These are phyloP conservation scores for Capsella rubella DNA, from an alignment of 441 rosid species.

Conservation along the genomic window DNA sequence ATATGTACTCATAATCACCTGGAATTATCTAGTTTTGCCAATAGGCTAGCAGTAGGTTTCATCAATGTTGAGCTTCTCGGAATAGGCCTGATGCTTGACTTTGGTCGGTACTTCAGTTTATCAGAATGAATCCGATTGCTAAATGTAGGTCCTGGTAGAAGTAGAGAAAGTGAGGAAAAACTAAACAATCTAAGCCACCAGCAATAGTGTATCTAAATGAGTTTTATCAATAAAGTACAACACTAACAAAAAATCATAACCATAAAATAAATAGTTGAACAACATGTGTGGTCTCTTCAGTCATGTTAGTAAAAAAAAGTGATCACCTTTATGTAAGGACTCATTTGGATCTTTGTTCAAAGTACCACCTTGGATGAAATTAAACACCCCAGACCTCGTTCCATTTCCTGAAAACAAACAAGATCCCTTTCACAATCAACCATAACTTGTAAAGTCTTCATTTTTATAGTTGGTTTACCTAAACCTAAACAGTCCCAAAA, in stretches of 20 bases:
- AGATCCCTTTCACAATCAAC: neutral
- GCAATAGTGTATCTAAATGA: neutral
- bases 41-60: conserved; percentile 90
- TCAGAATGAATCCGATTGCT: conserved; percentile 44
- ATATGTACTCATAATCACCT: conserved; percentile 56
- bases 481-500: conserved; percentile 8
- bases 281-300: neutral
- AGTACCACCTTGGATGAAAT: conserved; percentile 12
- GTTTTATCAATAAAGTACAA: neutral
- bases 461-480: neutral
- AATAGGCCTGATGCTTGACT: conserved; percentile 38
- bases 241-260: conserved; percentile 2
- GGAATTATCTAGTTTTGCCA: conserved; percentile 81
- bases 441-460: too few relatives aligned
- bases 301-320: conserved; percentile 4
- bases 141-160: conserved; percentile 53
- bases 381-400: conserved; percentile 29
- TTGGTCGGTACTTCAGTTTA: conserved; percentile 50
- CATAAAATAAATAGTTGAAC: neutral
- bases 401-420: conserved; percentile 39
- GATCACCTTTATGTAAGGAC: conserved; percentile 38
- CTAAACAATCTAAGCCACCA: neutral
- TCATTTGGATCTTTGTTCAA: conserved; percentile 36
- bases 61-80: conserved; percentile 85
- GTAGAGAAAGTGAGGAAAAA: neutral